phyloP scores from a whole-genome alignment of 139 green algal genomes.

The Closterium sp. region DNA sequence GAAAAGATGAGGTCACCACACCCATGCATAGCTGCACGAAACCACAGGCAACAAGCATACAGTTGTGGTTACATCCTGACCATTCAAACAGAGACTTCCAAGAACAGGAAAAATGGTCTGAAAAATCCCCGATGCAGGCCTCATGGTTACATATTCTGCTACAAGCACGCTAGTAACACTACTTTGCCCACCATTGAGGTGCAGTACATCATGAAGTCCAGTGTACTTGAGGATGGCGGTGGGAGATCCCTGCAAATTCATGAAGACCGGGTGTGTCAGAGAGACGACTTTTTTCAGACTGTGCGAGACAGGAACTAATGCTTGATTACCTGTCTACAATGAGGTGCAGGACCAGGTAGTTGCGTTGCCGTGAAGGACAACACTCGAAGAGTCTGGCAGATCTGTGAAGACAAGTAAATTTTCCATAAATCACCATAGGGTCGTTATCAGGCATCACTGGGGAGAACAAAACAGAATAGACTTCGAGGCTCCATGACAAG shows the following conservation, averaged over 20 bases:
- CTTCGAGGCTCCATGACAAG: too few species aligned
- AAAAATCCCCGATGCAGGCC: too few species aligned
- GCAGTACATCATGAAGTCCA: neutral
- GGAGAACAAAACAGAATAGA: too few species aligned
- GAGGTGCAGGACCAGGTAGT: slow-evolving; percentile 81
- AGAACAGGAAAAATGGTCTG: neutral
- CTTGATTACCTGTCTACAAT: slow-evolving; percentile 65
- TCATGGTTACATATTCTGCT: too few species aligned
- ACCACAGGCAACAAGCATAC: neutral
- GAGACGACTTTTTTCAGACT: neutral
- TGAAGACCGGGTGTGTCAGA: neutral
- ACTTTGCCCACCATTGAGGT: neutral
- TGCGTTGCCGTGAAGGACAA: slow-evolving; percentile 81
- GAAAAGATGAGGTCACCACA: slow-evolving; percentile 94
- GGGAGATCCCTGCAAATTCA: neutral
- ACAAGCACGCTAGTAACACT: neutral
- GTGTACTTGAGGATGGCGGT: neutral
- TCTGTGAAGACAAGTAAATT: slow-evolving; percentile 17
- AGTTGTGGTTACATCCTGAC: neutral
- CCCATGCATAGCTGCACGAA: slow-evolving; percentile 29
- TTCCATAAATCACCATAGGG: too few species aligned
- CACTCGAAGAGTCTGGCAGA: slow-evolving; percentile 84
- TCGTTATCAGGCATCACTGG: too few species aligned
- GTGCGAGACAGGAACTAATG: neutral
- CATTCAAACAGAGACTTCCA: too few species aligned